Base-by-base conservation (phyloP, 768 basidiomycete species). In the Leccinellum rugosiceps region DNA sequence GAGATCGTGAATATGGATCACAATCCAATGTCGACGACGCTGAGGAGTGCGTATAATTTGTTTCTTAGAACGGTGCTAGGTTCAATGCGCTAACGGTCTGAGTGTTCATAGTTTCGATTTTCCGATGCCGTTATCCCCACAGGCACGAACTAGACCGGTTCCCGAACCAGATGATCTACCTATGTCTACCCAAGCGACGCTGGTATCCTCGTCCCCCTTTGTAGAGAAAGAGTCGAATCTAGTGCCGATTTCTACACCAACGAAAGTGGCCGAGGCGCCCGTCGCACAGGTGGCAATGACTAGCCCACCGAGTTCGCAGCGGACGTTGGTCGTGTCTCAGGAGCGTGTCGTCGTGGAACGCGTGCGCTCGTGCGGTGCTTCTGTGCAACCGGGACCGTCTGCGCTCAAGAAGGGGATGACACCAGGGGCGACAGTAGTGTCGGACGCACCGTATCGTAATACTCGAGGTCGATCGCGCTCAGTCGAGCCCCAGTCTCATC, bases 381-480 rank as follows among this genome's bases (percentile, higher is more conserved):
- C 60, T 11, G 57, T 55, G 9, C 55, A 68, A 32, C 56, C 59
- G 6, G 68, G 54, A 4, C 58, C 63, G 3, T 54, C 63, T 10
- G 7, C 38, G 11, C 23, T 25, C 25, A 58, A 19, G 41, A 47
- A 50, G 30, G 44, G 17, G 14, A 26, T 48, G 25, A 11, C 34
- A 15, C 47, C 3, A 10, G 26, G 28, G 30, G 52, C 4, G 2
- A 41, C 41, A 9, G 31, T 25, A 21, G 2, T 14, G 9, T 28
- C n/a, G 14, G 60, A 58, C 4, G 48, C 50, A 26, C 60, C 66
- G 3, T 60, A 57, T 58, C 62, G 57, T 17, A 63, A 63, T 31
- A 61, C 68, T 15, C 66, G 64, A 3, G 60, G 60, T 15, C 59
- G 66, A 13, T 72, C 64, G 4, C 66, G 54, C 41, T 67, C 70